Evolutionary conservation across 139 green algal genomes (phyloP).

Genomic region (Coelastrella sp.): DNA sequence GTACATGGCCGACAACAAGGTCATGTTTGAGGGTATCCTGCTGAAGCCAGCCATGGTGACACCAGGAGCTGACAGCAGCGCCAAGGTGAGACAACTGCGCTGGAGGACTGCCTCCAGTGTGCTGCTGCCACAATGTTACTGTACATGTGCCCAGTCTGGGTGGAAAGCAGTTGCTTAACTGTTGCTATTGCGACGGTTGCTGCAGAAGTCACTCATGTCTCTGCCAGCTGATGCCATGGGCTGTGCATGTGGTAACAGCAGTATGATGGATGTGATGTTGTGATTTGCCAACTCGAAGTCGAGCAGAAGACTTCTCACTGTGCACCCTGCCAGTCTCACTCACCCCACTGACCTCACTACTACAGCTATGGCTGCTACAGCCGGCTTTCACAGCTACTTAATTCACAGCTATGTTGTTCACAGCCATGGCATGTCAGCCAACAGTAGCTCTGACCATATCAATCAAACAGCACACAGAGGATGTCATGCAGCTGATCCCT

Average conservation of each 20-base stretch:
- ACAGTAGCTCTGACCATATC: too few relatives aligned
- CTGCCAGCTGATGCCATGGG: too few relatives aligned
- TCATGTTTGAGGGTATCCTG: slow-evolving; percentile 99
- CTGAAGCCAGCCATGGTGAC: slow-evolving; percentile 99
- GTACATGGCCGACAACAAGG: slow-evolving; percentile 96
- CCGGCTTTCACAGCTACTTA: neutral
- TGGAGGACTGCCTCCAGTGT: neutral
- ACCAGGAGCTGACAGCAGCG: slow-evolving; percentile 92
- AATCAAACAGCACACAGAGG: neutral
- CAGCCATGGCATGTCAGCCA: neutral
- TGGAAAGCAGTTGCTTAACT: neutral
- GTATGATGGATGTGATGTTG: too few relatives aligned
- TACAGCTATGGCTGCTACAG: neutral
- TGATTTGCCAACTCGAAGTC: too few relatives aligned
- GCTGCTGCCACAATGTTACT: neutral
- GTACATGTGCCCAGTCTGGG: neutral
- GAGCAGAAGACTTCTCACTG: too few relatives aligned
- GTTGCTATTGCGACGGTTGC: too few relatives aligned
- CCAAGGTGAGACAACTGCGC: neutral
- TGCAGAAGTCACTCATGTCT: neutral
- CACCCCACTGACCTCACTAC: neutral
- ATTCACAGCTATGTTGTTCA: neutral
- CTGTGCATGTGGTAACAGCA: too few relatives aligned
- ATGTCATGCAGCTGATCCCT: neutral
- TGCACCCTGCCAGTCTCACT: neutral